Evolutionary conservation across 805 yeast genomes (phyloP), one percentile per base, ranked within the genome.

Genomic region (Komagataella phaffii): DNA sequence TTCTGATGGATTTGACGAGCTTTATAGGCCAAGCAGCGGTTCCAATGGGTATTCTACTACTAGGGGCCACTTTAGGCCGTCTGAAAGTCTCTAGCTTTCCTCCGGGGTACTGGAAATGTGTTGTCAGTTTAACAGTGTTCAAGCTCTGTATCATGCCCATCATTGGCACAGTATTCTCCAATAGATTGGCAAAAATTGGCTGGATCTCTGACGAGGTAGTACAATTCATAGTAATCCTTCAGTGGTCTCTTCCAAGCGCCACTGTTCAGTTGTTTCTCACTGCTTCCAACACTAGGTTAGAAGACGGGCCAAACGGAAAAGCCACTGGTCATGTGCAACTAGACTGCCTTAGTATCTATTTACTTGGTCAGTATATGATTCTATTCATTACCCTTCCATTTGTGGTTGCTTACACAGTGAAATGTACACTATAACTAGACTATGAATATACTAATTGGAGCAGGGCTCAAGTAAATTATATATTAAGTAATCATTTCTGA

Each of bases 251-350:
- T 24, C 83, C 83, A 3, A 75, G 75, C 58, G 83, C 83, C 10
- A 79, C 83, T 0, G 75, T 79, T 7, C 74, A 79, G 59, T 75
- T 77, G n/a, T 79, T 79, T 57, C 66, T 79, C 53, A 79, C 83
- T 3, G 83, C 82, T 2, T 73, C 77, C 57, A 73, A 74, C 63
- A 73, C 79, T 51, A 76, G 71, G 53, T 30, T 30, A 14, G 80
- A 81, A 0, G 68, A 64, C n/a, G 64, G 73, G 14, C 69, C 69
- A 3, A 73, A 70, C 19, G 55, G 59, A 46, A 30, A 30, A 8
- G 55, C 61, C 4, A 24, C 21, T 5, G 47, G 24, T n/a, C 77
- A 73, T 55, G 52, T 72, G 17, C 82, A 77, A 51, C 71, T 79
- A 75, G 80, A 77, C 58, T 79, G 83, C 58, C 66, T 79, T 53